Evolutionary conservation across 2,329 filamentous ascomycete genomes (phyloP).

Genomic region (Fusarium guadeloupense): DNA sequence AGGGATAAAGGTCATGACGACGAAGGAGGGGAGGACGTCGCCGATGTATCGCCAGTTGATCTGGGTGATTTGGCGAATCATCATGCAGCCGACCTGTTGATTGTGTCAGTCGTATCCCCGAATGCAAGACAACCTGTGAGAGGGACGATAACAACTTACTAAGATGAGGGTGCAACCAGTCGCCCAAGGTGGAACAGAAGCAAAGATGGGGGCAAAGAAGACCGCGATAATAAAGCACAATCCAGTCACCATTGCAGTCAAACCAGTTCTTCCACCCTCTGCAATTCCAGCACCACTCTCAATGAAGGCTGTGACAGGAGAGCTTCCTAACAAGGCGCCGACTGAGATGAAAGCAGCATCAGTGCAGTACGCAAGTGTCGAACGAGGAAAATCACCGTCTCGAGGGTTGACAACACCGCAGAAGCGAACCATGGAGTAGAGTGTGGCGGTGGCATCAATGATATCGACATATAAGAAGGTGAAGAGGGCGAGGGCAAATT

Average conservation of each 20-base stretch:
- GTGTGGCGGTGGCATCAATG: conserved; percentile 78
- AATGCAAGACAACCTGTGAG: fast-evolving
- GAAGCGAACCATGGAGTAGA: conserved; percentile 85
- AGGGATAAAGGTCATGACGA: conserved; percentile 78
- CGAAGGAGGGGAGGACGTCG: conserved; percentile 78
- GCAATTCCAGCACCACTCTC: conserved; percentile 80
- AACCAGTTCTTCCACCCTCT: conserved; percentile 76
- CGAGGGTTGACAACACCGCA: conserved; percentile 70
- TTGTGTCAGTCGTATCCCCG: background rate
- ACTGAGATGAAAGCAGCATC: conserved; percentile 78
- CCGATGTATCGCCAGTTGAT: conserved; percentile 83
- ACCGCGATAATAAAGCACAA: conserved; percentile 75
- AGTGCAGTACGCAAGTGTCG: conserved; percentile 79
- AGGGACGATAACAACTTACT: conserved; percentile 50
- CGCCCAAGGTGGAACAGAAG: conserved; percentile 80
- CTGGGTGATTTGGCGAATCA: conserved; percentile 78
- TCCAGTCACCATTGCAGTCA: conserved; percentile 75
- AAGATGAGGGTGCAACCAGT: conserved; percentile 78
- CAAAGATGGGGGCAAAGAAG: conserved; percentile 81
- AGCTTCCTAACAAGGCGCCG: conserved; percentile 73
- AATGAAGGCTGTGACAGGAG: conserved; percentile 78
- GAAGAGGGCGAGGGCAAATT: conserved; percentile 76
- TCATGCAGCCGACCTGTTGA: conserved; percentile 73
- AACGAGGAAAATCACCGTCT: conserved; percentile 85
- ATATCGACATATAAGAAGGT: conserved; percentile 85